Evolutionary conservation across 2,329 filamentous ascomycete genomes (phyloP).

Genomic region (Neophaeococcomyces aloes): DNA sequence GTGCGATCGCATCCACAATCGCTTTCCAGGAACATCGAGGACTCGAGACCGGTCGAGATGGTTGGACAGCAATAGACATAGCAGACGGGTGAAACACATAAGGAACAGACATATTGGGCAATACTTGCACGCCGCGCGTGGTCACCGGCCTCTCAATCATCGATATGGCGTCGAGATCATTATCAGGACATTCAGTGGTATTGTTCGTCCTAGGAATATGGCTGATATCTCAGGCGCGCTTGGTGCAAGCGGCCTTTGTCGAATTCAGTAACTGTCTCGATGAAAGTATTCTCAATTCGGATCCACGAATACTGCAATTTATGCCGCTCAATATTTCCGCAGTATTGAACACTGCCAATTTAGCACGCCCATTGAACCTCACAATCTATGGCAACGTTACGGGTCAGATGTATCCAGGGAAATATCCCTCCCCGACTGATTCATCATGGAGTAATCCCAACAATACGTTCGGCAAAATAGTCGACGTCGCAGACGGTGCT

Average conservation of each 20-base stretch:
- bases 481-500: constrained; percentile 47
- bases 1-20: no score
- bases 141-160: no score
- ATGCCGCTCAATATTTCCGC: constrained; percentile 65
- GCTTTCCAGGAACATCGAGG: no score
- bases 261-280: constrained; percentile 75
- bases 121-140: no score
- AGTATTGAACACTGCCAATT: constrained; percentile 52
- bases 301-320: constrained; percentile 63
- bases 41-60: no score
- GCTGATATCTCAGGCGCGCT: neutral
- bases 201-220: no score
- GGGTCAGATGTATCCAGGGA: constrained; percentile 50
- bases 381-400: constrained; percentile 87
- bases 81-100: no score
- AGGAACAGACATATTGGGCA: no score
- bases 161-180: no score
- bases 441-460: constrained; percentile 53
- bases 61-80: no score
- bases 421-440: constrained; percentile 51
- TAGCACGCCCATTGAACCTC: constrained; percentile 58
- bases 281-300: constrained; percentile 47
- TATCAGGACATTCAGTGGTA: no score
- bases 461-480: constrained; percentile 64
- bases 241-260: constrained; percentile 51